Evolutionary conservation across 345 rosid genomes (phyloP), one percentile per base, ranked within the genome.

Genomic region (Pseudoturritis turrita): DNA sequence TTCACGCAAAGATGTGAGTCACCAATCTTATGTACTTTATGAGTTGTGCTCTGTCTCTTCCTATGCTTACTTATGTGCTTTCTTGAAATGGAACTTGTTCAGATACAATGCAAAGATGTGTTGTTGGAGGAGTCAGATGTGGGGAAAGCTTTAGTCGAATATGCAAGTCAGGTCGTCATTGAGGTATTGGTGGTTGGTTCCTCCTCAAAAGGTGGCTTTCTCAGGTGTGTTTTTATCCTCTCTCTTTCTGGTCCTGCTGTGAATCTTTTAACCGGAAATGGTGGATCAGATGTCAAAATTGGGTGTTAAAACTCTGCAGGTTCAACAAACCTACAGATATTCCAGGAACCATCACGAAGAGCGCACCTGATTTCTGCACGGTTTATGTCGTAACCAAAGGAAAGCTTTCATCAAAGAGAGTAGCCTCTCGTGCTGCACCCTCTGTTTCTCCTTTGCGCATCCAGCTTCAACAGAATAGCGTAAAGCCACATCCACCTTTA

Each of bases 81-180:
- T 50, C 28, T 28, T 50, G 62, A 40, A 62, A 63, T 53, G 70
- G 46, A 10, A 22, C 26, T 21, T 44, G 12, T 23, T 71, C 73
- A 94, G 98, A 88, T 94, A 77, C 84, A 83, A 50, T 89, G 96
- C 85, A 87, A 79, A 74, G 96, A 94, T 64, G 82, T 91, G 62
- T 77, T 88, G 15, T 59, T 94, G 56, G 97, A 94, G 74, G 97
- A 89, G 21, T 75, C 86, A 10, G 97, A 94, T 37, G 83, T 91
- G 31, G 81, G 84, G 4, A 91, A 73, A 81, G 96, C 90, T 55
- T 75, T 94, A 73, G 78, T 81, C 1, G 96, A 87, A 73, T 88
- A 82, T 43, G 84, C 81, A 37, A 77, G 70, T 4, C 83, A 84
- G 26, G 70, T 87, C 7, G 68, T 80, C 29, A 78, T 94, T 19